Base-by-base conservation (phyloP, 73 alveolate genomes). In the Symbiodinium natans region DNA sequence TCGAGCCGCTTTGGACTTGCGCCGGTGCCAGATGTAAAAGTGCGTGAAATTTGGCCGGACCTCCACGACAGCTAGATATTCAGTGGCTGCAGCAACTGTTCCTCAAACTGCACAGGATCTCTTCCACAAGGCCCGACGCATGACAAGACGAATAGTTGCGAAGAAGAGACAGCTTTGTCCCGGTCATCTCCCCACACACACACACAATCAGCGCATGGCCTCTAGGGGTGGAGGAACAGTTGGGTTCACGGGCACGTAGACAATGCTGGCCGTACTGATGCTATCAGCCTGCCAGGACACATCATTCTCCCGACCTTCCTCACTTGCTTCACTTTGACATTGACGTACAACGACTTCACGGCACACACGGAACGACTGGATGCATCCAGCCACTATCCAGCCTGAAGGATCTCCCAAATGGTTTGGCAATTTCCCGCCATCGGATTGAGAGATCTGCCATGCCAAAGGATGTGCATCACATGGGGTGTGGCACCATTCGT, bases 401-500 rank as follows among this genome's bases (percentile, higher is more conserved):
- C 94, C 94, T 87, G 85, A 63, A 87, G 41, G 33, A 87, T 41
- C 84, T 87, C 41, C 85, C 85, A 87, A 13, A 87, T 80, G 33
- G 39, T 25, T 7, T 40, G 94, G 40, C 94, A 87, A 41, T 87
- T 87, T 46, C 94, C 94, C 40, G 94, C 94, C 94, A 87, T 33
- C 7, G 77, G 77, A 42, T 39, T 87, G 85, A 87, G 43, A 10
- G 94, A 87, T 59, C 94, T 87, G 94, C 59, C 94, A 59, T 31
- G 41, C 5, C 63, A 46, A 46, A 13, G n/a, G n/a, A n/a, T n/a
- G n/a, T n/a, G n/a, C n/a, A n/a, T n/a, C n/a, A n/a, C n/a, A n/a
- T n/a, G n/a, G n/a, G n/a, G n/a, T n/a, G n/a, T n/a, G n/a, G n/a
- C n/a, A n/a, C n/a, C n/a, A n/a, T n/a, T n/a, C n/a, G n/a, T n/a